Base-by-base conservation (phyloP, 2,329 filamentous ascomycete genomes). In the Alternaria sp. region DNA sequence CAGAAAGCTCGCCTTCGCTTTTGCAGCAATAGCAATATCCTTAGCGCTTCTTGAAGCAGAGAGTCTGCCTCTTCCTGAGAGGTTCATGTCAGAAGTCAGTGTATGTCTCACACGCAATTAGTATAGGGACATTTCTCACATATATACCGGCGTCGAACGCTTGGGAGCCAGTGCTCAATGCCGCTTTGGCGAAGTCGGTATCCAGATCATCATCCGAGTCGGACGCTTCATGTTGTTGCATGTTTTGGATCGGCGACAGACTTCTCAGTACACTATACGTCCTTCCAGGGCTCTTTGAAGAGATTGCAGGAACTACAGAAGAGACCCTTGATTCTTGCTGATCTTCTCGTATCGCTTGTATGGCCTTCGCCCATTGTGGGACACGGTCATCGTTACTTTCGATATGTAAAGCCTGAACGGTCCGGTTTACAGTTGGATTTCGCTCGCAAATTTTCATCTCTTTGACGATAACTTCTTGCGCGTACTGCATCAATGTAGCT, bases 31-130 rank as follows among this genome's bases (percentile, higher is more conserved):
- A 70, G 65, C 22, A 74, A 42, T 47, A 70, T 58, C 46, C 59
- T 67, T 12, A 75, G 41, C 16, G 70, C 70, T 62, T 75, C 72
- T 56, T 67, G 64, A 14, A 75, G 65, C 26, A 74, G 63, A 51
- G 65, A 63, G 39, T 66, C 57, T 16, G 73, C 72, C 32, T 75
- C 71, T 9, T 52, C 28, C 28, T 30, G 11, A 12, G 11, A 30
- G 28, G 28, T 30, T 9, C 28, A 11, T 30, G 28, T 30, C 9
- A 11, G 28, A 30, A 30, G 28, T 30, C 28, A 30, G 28, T 11
- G 28, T 30, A 30, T 30, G 28, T 30, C 28, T 30, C 28, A 30
- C 28, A 30, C 8, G 28, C 28, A 30, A 5, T 30, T 30, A 3
- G 9, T 30, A 30, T 11, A 30, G 28, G 28, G 28, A 30, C 3